Evolutionary conservation across 2,329 filamentous ascomycete genomes (phyloP).

Genomic region (Simplicillium sp.): DNA sequence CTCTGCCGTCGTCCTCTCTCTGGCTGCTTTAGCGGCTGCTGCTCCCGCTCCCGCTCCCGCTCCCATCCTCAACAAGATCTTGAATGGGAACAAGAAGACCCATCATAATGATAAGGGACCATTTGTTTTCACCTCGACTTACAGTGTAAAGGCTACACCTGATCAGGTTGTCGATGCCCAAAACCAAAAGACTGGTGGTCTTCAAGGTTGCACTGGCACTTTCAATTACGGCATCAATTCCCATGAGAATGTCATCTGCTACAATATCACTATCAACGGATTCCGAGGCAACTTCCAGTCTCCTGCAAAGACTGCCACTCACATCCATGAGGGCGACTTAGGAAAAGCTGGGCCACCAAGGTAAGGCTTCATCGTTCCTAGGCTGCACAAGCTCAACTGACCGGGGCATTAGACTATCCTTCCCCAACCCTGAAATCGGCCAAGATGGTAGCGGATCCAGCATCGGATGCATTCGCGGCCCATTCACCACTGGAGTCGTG

Average conservation of each 20-base stretch:
- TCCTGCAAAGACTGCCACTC: conserved; percentile 40
- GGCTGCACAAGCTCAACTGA: background rate
- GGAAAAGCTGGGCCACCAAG: conserved; percentile 40
- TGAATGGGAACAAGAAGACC: too few species aligned
- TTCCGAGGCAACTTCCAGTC: conserved; percentile 42
- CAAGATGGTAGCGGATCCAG: conserved; percentile 21
- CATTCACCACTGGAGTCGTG: conserved; percentile 23
- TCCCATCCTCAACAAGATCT: too few species aligned
- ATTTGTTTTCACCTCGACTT: conserved; percentile 37
- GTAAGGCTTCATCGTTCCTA: conserved; percentile 9
- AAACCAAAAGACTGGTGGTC: conserved; percentile 25
- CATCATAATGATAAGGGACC: conserved; percentile 7
- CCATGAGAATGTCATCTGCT: conserved; percentile 30
- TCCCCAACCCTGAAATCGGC: conserved; percentile 36
- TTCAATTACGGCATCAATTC: conserved; percentile 46
- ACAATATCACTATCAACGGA: conserved; percentile 39
- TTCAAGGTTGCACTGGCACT: conserved; percentile 32
- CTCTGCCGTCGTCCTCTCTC: too few species aligned
- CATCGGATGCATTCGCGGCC: conserved; percentile 30
- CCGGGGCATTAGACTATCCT: conserved; percentile 24
- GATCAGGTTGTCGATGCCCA: conserved; percentile 37
- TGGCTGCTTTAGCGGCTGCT: too few species aligned
- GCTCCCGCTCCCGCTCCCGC: too few species aligned
- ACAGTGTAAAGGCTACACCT: conserved; percentile 35
- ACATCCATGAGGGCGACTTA: conserved; percentile 39